Percentiles rank a stretch among this genome's conserved stretches.
Conservation (phyloP, 106 monocot genomes). For the Dendrobium officinale region DNA sequence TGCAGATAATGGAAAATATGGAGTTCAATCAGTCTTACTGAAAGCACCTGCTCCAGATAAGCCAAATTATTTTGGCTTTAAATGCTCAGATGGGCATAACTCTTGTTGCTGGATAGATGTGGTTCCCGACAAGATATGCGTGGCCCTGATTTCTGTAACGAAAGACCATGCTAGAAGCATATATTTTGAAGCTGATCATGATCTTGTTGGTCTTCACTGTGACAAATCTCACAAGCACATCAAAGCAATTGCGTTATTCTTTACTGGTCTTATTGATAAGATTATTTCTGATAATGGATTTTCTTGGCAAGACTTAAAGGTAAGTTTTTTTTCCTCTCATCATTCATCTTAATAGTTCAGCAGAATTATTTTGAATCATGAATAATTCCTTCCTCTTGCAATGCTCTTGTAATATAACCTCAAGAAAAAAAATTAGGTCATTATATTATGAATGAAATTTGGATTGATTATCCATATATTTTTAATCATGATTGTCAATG, state of each 20-base stretch:
- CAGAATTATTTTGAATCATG: neutral
- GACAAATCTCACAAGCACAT: conserved; percentile 20
- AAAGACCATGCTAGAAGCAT: conserved; percentile 33
- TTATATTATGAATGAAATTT: too few species aligned
- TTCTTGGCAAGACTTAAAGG: conserved; percentile 60
- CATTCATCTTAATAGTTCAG: neutral
- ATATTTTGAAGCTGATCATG: conserved; percentile 25
- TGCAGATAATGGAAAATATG: conserved; percentile 23
- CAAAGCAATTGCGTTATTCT: conserved; percentile 42
- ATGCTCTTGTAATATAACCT: too few species aligned
- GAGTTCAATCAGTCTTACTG: conserved; percentile 2
- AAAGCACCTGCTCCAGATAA: neutral
- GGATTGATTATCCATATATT: neutral
- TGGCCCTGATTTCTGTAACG: conserved; percentile 51
- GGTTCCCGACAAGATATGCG: conserved; percentile 49
- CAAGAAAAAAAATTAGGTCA: too few species aligned
- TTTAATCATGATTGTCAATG: neutral
- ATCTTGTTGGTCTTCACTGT: neutral
- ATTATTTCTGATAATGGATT: conserved; percentile 55
- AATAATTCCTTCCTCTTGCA: too few species aligned
- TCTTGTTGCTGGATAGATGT: conserved; percentile 45
- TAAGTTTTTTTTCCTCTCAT: conserved; percentile 20
- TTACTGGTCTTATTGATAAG: conserved; percentile 37
- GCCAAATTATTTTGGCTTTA: conserved; percentile 19
- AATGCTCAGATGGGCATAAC: conserved; percentile 23